These are phyloP conservation scores for Sporothrix inflata DNA, from an alignment of 2,329 filamentous ascomycete species.

Conservation along the genomic window DNA sequence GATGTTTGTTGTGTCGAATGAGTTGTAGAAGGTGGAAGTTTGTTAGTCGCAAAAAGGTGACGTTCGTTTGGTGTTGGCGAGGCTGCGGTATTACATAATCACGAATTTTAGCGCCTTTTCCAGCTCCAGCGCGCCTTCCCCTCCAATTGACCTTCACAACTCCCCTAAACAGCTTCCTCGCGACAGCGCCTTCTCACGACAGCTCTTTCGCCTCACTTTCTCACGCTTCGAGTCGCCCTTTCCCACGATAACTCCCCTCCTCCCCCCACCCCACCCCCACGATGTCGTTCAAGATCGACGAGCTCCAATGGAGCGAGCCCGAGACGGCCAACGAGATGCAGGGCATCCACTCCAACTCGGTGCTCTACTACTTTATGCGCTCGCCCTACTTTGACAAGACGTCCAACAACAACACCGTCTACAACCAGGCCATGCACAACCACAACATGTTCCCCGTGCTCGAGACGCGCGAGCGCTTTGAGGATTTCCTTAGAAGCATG, in stretches of 20 bases:
- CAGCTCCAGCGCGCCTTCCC: slow-evolving; percentile 4
- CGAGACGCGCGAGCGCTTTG: slow-evolving; percentile 64
- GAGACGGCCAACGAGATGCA: slow-evolving; percentile 52
- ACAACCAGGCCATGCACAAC: slow-evolving; percentile 65
- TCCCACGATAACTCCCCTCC: neutral
- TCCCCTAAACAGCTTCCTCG: neutral
- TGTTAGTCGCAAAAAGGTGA: too few relatives aligned
- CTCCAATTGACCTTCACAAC: neutral
- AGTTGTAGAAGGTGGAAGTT: neutral
- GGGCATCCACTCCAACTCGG: slow-evolving; percentile 65
- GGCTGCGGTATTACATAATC: slow-evolving; percentile 11
- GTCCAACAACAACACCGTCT: slow-evolving; percentile 68
- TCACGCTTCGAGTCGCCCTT: neutral
- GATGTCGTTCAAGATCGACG: slow-evolving; percentile 59
- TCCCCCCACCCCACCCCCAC: neutral
- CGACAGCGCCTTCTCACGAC: neutral
- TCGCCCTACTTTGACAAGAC: slow-evolving; percentile 71
- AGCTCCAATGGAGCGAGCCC: slow-evolving; percentile 68
- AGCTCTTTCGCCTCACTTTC: too few relatives aligned
- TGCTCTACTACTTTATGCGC: slow-evolving; percentile 69
- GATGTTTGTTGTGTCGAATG: neutral
- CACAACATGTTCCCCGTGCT: slow-evolving; percentile 60
- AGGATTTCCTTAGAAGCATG: slow-evolving; percentile 65
- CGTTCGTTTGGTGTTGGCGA: neutral
- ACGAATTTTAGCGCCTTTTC: neutral